A percentile compares a stretch with the other conserved stretches of the same genome.
phyloP scores from a whole-genome alignment of 2,329 filamentous ascomycete genomes.

The Aspergillus sp. region DNA sequence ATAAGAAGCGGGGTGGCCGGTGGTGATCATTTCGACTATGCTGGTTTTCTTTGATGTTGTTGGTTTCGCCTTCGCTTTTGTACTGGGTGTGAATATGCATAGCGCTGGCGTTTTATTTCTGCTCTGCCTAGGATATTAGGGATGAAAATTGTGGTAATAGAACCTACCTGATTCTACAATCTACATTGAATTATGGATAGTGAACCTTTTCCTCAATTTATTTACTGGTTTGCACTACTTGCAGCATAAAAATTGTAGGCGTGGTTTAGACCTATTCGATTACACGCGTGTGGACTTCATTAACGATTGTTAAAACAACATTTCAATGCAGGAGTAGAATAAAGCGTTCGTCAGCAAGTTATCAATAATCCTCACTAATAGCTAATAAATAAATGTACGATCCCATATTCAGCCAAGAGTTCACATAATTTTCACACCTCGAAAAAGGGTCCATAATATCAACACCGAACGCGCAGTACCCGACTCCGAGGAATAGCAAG shows the following conservation, averaged over 20 bases:
- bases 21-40: constrained; percentile 30
- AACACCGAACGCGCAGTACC: constrained; percentile 11
- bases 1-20: constrained; percentile 44
- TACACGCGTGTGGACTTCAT: background rate
- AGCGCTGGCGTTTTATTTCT: constrained; percentile 42
- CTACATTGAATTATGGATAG: background rate
- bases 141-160: constrained; percentile 23
- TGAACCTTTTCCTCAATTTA: background rate
- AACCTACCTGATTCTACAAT: constrained; percentile 14
- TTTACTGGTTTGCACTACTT: background rate
- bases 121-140: constrained; percentile 25
- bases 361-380: background rate
- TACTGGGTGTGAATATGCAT: constrained; percentile 34
- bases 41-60: background rate
- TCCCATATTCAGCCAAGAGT: constrained; percentile 11
- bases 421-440: constrained; percentile 4
- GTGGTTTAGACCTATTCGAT: background rate
- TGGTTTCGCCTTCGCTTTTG: constrained; percentile 12
- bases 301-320: background rate
- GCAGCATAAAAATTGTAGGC: background rate
- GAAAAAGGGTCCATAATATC: constrained; percentile 8
- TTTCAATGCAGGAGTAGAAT: background rate
- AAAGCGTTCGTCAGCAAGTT: background rate
- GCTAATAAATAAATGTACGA: constrained; percentile 10
- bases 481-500: constrained; percentile 1